phyloP scores from a whole-genome alignment of 371 early-diverging fungal species.

The Encephalitozoon intestinalis region DNA sequence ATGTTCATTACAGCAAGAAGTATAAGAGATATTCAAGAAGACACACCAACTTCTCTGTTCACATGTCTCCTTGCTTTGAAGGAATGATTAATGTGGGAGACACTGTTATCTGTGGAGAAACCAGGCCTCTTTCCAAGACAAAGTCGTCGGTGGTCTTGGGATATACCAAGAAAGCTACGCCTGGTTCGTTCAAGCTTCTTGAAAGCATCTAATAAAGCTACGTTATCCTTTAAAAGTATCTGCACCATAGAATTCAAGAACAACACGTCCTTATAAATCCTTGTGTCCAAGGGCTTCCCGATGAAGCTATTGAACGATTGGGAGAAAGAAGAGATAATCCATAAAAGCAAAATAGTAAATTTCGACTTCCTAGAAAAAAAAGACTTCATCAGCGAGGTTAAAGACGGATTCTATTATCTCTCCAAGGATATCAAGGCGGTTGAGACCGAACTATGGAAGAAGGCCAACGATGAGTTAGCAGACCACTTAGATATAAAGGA shows the following conservation, averaged over 20 bases:
- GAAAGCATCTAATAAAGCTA: slow-evolving; percentile 34
- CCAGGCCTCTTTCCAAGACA: slow-evolving; percentile 61
- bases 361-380: slow-evolving; percentile 19
- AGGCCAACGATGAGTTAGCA: slow-evolving; percentile 1
- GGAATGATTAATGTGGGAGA: slow-evolving; percentile 79
- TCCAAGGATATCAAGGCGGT: background rate
- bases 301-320: slow-evolving; percentile 6
- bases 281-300: background rate
- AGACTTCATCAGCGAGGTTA: slow-evolving; percentile 22
- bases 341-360: slow-evolving; percentile 2
- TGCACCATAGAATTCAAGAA: background rate
- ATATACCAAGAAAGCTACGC: slow-evolving; percentile 36
- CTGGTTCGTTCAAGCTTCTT: slow-evolving; percentile 20
- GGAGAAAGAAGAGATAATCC: slow-evolving; percentile 1
- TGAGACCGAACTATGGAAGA: slow-evolving; percentile 34
- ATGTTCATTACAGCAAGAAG: slow-evolving; percentile 97
- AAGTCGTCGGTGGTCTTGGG: slow-evolving; percentile 58
- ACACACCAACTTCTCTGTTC: slow-evolving; percentile 96
- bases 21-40: slow-evolving; percentile 99
- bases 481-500: slow-evolving; percentile 36
- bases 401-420: slow-evolving; percentile 33
- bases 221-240: background rate
- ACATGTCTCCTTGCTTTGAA: slow-evolving; percentile 91
- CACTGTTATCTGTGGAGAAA: slow-evolving; percentile 78
- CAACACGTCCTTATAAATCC: background rate